Base-by-base conservation (phyloP, 805 yeast species). In the Lipomyces sp. region DNA sequence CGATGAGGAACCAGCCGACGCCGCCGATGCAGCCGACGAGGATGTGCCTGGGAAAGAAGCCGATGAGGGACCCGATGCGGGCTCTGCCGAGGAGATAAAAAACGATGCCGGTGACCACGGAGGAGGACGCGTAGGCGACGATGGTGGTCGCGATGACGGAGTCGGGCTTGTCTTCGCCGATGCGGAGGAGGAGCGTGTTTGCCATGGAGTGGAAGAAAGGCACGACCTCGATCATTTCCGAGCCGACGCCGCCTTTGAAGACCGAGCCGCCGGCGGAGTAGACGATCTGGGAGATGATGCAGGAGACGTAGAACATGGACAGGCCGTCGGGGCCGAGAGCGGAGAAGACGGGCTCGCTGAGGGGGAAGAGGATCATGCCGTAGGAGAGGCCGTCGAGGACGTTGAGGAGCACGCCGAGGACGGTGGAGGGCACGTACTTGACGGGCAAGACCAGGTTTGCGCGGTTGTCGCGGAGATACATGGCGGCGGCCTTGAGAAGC, bases 201-300 rank as follows among this genome's bases (percentile, higher is more conserved):
- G 97, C 97, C 95, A 93, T 90, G 2, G 95, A 77, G 64, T 93
- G 98, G 73, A 91, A 91, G 67, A 93, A 93, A 1, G 98, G 98
- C 1, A 96, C 95, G n/a, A 93, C 88, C 67, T 93, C 98, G 59
- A 93, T 93, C 98, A 93, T 93, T 70, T 93, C 98, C 2, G 96
- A 86, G 1, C 98, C 98, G 39, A 91, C 81, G n/a, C 95, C 96
- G 1, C 89, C 77, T 55, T 80, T 81, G 71, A 93, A 91, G 7
- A 86, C 85, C 14, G 96, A 86, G 1, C 95, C 95, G 14, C 98
- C 98, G 22, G 86, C 68, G 0, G 97, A 89, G 65, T 80, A 90
- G 4, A 88, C 86, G 57, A 89, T 70, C 67, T 93, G 98, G 0
- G 95, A 85, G 0, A 91, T 78, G n/a, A 93, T 77, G 29, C 96